Base-by-base conservation (phyloP, 306 rosid species). In the Prunus davidiana region DNA sequence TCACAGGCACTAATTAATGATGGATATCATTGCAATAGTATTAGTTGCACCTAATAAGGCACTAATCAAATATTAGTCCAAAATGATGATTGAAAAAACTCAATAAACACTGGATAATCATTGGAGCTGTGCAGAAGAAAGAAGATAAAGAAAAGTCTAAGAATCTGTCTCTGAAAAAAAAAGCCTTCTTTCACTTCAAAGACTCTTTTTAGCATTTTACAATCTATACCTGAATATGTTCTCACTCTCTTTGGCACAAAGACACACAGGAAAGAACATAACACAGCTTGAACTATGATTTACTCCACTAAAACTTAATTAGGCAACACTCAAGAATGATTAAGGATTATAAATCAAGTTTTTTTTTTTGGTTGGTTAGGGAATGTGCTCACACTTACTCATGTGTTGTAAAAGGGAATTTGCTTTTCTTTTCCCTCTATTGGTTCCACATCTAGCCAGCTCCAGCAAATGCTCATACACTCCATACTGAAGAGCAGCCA, bases 351-450 rank as follows among this genome's bases (percentile, higher is more conserved):
- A 22, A 56, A 16, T 56, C 20, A 10, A 56, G 49, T 27, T 34
- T 6, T 22, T 6, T 8, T 55, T 27, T 30, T 19, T 2, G 16
- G 52, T 38, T 64, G 5, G 18, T 85, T 54, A 83, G 41, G 85
- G 89, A 66, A 94, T 87, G 77, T 91, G 97, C 76, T 91, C 96
- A 16, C 85, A 88, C 73, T 73, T 91, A 71, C 82, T 88, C 82
- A 91, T 85, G 54, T 88, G 90, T 24, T 88, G 91, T 82, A 94
- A 80, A 72, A 91, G 83, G 30, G 94, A 85, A 65, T 82, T 84
- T 43, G 96, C 97, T 79, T 91, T 91, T 78, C 98, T 90, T 75
- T 88, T 91, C 10, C 91, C 97, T 86, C 98, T 85, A 72, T 76
- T 86, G 60, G 97, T 91, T 34, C 98, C 97, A 84, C 67, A 80